phyloP scores from a whole-genome alignment of 2,329 filamentous ascomycete species.

The Botrytis deweyae region DNA sequence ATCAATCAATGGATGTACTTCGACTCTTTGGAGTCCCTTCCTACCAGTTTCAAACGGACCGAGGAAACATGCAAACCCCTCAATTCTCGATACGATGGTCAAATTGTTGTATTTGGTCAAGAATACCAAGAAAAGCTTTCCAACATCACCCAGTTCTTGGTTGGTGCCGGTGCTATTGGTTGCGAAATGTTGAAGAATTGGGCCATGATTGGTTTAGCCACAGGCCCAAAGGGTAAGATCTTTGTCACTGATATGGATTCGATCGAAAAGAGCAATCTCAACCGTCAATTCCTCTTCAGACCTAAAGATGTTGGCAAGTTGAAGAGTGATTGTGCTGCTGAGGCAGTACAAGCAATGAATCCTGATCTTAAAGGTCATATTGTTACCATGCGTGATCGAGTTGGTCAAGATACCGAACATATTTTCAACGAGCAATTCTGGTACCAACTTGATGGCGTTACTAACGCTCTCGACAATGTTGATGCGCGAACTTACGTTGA shows the following conservation, averaged over 20 bases:
- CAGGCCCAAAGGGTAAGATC: slow-evolving; percentile 84
- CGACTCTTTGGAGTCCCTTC: slow-evolving; percentile 94
- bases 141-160: slow-evolving; percentile 88
- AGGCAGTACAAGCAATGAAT: slow-evolving; percentile 93
- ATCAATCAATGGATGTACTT: slow-evolving; percentile 96
- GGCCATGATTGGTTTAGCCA: slow-evolving; percentile 96
- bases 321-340: slow-evolving; percentile 93
- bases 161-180: slow-evolving; percentile 94
- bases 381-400: slow-evolving; percentile 79
- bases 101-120: slow-evolving; percentile 92
- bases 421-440: slow-evolving; percentile 95
- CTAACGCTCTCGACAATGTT: slow-evolving; percentile 96
- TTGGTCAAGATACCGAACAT: slow-evolving; percentile 87
- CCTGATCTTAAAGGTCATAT: slow-evolving; percentile 88
- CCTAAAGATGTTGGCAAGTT: slow-evolving; percentile 89
- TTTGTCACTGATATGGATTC: slow-evolving; percentile 96
- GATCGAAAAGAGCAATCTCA: slow-evolving; percentile 98
- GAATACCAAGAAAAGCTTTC: slow-evolving; percentile 93
- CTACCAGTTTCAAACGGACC: slow-evolving; percentile 69
- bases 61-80: slow-evolving; percentile 86
- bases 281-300: slow-evolving; percentile 94
- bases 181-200: slow-evolving; percentile 99
- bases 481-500: slow-evolving; percentile 97
- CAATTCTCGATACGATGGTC: slow-evolving; percentile 88
- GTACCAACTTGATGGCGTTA: slow-evolving; percentile 83